Base-by-base conservation (phyloP, 441 rosid species). In the Daphne laureola region DNA sequence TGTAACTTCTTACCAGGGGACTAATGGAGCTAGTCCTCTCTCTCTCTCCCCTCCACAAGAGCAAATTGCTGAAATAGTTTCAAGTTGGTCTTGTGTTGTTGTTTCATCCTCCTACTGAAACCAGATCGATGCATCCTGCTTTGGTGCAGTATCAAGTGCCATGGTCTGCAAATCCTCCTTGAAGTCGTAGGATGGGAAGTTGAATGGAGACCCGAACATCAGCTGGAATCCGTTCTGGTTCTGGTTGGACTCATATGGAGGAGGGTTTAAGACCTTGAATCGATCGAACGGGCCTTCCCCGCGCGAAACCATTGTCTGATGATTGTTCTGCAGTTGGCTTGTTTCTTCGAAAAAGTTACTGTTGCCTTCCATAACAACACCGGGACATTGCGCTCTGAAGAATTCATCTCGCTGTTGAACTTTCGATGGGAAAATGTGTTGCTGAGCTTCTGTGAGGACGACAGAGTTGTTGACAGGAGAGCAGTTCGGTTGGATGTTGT, bases 71-170 rank as follows among this genome's bases (percentile, higher is more conserved):
- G 35, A 17, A 44, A 31, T 36, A 42, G 55, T 54, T 8, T 40
- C 15, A 47, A 38, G 17, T 54, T n/a, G 46, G 12, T 36, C 8
- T n/a, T 16, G 25, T 17, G 45, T 43, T 17, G 45, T 43, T 17
- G 17, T 12, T 53, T 18, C 31, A 36, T 54, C 14, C 54, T 38
- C 63, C 51, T 17, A 70, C 76, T 59, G 67, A 67, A 68, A 87
- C 97, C 97, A 90, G 43, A 73, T 63, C 52, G 93, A 67, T 16
- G 56, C 73, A 55, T 79, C 90, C 49, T 79, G 96, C 69, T 82
- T 80, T 13, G 71, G 81, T 62, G 73, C 53, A 6, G 70, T 36
- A 72, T 75, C 79, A 53, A 74, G 54, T 16, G 70, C 70, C 18
- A 66, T 73, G 0, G 67, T 75, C 51, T 77, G 89, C 7, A 79